Evolutionary conservation across 208 protist species (phyloP).

Genomic region (Leptomonas seymouri): DNA sequence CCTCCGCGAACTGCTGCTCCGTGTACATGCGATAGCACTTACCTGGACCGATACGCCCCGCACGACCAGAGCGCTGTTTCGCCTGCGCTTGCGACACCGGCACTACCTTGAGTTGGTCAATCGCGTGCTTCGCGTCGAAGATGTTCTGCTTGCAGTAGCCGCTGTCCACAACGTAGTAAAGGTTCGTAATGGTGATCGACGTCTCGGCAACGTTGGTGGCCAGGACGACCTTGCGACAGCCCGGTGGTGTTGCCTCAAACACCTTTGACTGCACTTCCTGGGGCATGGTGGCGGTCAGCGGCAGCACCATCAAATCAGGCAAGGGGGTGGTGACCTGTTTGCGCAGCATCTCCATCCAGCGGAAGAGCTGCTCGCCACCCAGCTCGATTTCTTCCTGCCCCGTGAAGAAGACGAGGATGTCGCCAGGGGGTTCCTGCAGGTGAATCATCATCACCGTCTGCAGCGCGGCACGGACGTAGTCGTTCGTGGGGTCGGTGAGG

Average conservation of each 20-base stretch:
- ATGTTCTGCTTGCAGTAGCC: conserved; percentile 98
- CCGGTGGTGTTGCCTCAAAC: conserved; percentile 96
- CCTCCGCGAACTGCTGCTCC: conserved; percentile 94
- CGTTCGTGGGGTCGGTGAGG: conserved; percentile 88
- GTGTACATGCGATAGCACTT: conserved; percentile 98
- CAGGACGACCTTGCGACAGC: conserved; percentile 97
- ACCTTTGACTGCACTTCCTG: conserved; percentile 98
- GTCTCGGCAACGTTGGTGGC: conserved; percentile 99
- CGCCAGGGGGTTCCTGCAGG: conserved; percentile 96
- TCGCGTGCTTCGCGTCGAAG: conserved; percentile 96
- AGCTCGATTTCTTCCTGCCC: conserved; percentile 99
- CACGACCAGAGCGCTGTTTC: conserved; percentile 96
- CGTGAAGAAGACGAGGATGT: conserved; percentile 99
- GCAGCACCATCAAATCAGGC: conserved; percentile 96
- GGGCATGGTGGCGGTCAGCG: conserved; percentile 98
- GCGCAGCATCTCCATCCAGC: conserved; percentile 86
- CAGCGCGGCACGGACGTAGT: conserved; percentile 98
- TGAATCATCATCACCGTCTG: conserved; percentile 99
- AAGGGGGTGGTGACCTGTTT: conserved; percentile 55
- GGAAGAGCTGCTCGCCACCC: conserved; percentile 96
- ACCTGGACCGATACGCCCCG: conserved; percentile 95
- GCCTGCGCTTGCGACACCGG: conserved; percentile 98
- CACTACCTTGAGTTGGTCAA: conserved; percentile 97
- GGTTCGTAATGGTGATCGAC: conserved; percentile 99
- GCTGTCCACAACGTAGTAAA: conserved; percentile 98